Percentiles rank a stretch among this genome's conserved stretches.
phyloP scores from a whole-genome alignment of 768 basidiomycete genomes.

The Fomitopsis pulvina region DNA sequence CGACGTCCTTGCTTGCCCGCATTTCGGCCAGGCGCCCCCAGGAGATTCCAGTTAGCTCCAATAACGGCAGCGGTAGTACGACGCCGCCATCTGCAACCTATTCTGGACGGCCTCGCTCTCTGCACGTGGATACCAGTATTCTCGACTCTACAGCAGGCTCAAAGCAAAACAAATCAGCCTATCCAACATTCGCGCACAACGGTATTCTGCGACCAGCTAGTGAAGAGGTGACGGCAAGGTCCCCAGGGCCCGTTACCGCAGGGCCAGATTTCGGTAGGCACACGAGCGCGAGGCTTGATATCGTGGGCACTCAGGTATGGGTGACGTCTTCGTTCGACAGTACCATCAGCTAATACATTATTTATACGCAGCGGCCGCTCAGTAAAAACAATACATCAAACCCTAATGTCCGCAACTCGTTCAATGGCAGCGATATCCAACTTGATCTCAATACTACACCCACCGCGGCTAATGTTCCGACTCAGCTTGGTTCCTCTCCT shows the following conservation, averaged over 20 bases:
- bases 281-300: conserved; percentile 62
- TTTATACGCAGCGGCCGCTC: conserved; percentile 29
- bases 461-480: conserved; percentile 30
- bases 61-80: conserved; percentile 25
- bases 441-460: conserved; percentile 54
- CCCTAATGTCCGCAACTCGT: conserved; percentile 63
- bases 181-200: conserved; percentile 52
- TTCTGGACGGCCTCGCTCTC: conserved; percentile 53
- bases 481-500: conserved; percentile 30
- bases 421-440: conserved; percentile 65
- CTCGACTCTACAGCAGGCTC: conserved; percentile 45
- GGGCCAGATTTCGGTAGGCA: conserved; percentile 82
- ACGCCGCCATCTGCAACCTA: conserved; percentile 41
- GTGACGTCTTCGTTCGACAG: background rate
- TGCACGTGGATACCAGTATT: conserved; percentile 70
- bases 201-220: conserved; percentile 52
- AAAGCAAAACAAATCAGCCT: conserved; percentile 83
- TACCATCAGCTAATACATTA: background rate
- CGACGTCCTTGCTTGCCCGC: conserved; percentile 68
- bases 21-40: conserved; percentile 64
- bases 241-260: conserved; percentile 77
- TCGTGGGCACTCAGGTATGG: conserved; percentile 63
- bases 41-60: conserved; percentile 31
- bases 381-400: conserved; percentile 35
- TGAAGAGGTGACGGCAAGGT: conserved; percentile 56